Base-by-base conservation (phyloP, 257 asterid genomes). In the Solanum megistacrolobum region DNA sequence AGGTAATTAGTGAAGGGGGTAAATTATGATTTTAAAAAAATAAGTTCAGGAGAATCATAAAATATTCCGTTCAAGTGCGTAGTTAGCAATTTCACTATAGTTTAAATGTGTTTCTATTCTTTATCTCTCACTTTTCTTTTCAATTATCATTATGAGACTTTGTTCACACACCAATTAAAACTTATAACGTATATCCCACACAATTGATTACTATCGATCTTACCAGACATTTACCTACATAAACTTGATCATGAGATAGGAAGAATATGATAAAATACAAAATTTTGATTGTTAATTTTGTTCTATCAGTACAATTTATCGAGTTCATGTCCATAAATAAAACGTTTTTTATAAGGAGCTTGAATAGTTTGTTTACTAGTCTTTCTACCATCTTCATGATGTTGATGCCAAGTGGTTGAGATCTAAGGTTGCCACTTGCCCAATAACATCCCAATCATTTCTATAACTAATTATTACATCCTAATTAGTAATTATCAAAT, bases 141-240 rank as follows among this genome's bases (percentile, higher is more conserved):
- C 8, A 48, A 48, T 2, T 48, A 48, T 1, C 7, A n/a, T 0
- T 65, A n/a, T 1, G 8, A 25, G 18, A 10, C 18, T 25, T 65
- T 66, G 0, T 25, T 66, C 2, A 5, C 18, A 2, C 0, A 0
- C 0, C 7, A 27, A 27, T 2, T 2, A 12, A 0, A 9, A n/a
- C 4, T 58, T 58, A 1, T 4, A 7, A 3, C 2, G 2, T 46
- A 43, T 0, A 7, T 18, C 5, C 11, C 12, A 21, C 25, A 21
- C 11, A 58, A 8, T 58, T 23, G 0, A 58, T 21, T 58, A 7
- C 5, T 58, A 58, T 20, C 27, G 2, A 8, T 8, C 66, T 0
- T 58, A 58, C 2, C 25, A n/a, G 1, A 23, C 6, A 23, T 23
- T 23, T 60, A 62, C 31, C 71, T 62, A 62, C 31, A 62, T 4